Base-by-base conservation (phyloP, 1,284 basidiomycete genomes). In the Boletellus deceptivus region DNA sequence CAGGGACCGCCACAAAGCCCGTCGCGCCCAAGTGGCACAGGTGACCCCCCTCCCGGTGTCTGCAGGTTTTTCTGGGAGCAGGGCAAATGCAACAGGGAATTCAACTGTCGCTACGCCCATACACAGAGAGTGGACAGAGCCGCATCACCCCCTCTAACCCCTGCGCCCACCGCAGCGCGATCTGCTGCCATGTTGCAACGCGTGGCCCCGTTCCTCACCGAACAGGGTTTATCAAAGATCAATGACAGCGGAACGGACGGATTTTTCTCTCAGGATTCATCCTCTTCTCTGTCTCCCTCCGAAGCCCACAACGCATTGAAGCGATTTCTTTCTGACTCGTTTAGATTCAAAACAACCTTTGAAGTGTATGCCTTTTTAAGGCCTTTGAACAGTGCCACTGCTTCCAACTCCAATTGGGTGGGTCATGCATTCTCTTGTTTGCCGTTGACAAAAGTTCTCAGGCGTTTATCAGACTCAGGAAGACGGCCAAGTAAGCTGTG, bases 41-140 rank as follows among this genome's bases (percentile, higher is more conserved):
- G 36, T 20, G 40, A 36, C 3, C 13, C 53, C 6, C 57, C 62
- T 45, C 61, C 56, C 43, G 60, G 66, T 27, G 65, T 73, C 3
- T 86, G 84, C 65, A 65, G 61, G 18, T 76, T 69, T 58, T 85
- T 67, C 60, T 86, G 80, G 82, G 61, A 70, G 0, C 67, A 60
- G 0, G 83, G 83, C 3, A 61, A 58, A 34, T 86, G 83, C 59
- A 69, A 59, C 8, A 65, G 65, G 8, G 74, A 72, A 16, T 83
- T 80, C 50, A 60, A 64, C 1, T 85, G 83, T 61, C 70, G 55
- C 14, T 82, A 64, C 59, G 61, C 57, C 27, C 82, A 85, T 56
- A 57, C 57, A 16, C 62, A 56, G 22, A 67, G 60, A 29, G 53
- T 62, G 6, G 52, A 46, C 43, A 8, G 10, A 31, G 0, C 38